Evolutionary conservation across 2,329 filamentous ascomycete species (phyloP).

Genomic region (Parastagonospora avenae): DNA sequence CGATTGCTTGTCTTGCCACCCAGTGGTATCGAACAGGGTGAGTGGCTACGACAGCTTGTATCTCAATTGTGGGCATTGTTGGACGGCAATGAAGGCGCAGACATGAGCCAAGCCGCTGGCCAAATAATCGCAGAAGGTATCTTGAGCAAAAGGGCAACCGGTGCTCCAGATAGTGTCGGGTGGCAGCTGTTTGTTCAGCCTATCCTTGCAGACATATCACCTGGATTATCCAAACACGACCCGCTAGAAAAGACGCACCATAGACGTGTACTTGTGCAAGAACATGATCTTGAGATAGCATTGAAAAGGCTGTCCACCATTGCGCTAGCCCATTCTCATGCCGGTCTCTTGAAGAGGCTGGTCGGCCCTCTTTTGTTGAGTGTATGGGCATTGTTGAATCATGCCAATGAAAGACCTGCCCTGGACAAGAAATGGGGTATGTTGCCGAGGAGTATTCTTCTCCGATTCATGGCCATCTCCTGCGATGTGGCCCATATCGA

Average conservation of each 20-base stretch:
- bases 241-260: slow-evolving; percentile 11
- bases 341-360: slow-evolving; percentile 67
- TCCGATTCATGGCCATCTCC: slow-evolving; percentile 61
- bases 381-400: slow-evolving; percentile 67
- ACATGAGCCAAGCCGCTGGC: slow-evolving; percentile 63
- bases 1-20: slow-evolving; percentile 67
- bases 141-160: slow-evolving; percentile 65
- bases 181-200: slow-evolving; percentile 68
- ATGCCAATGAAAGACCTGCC: slow-evolving; percentile 46
- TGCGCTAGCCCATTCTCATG: slow-evolving; percentile 68
- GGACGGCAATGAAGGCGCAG: slow-evolving; percentile 63
- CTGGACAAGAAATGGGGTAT: slow-evolving; percentile 33
- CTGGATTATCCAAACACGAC: slow-evolving; percentile 44
- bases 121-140: slow-evolving; percentile 71
- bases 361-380: slow-evolving; percentile 64
- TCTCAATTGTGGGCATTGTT: slow-evolving; percentile 67
- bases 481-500: slow-evolving; percentile 58
- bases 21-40: slow-evolving; percentile 56
- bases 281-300: slow-evolving; percentile 56
- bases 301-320: slow-evolving; percentile 63
- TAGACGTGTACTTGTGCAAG: slow-evolving; percentile 56
- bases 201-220: slow-evolving; percentile 59
- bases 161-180: slow-evolving; percentile 65
- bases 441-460: slow-evolving; percentile 29
- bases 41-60: slow-evolving; percentile 66